Evolutionary conservation across 768 basidiomycete species (phyloP).

Genomic region (Boletus fagicola): DNA sequence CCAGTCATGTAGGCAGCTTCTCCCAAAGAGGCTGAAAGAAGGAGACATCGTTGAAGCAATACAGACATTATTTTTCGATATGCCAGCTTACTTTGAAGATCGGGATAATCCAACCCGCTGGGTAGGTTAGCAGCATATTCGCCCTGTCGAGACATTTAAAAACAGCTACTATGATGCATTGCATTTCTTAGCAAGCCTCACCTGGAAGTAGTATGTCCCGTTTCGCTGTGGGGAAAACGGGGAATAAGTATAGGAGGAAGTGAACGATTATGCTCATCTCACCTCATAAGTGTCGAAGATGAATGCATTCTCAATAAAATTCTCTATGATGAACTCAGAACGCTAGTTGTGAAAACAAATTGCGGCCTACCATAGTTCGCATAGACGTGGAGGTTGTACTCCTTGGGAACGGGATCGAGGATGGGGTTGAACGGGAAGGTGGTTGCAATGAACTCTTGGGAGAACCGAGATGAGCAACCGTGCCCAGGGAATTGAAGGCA

Average conservation of each 20-base stretch:
- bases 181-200: not conserved
- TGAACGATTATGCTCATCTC: not conserved
- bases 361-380: constrained; percentile 38
- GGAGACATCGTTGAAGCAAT: not conserved
- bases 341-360: too few relatives aligned
- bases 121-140: constrained; percentile 56
- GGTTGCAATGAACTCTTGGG: constrained; percentile 55
- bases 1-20: constrained; percentile 72
- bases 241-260: not conserved
- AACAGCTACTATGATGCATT: too few relatives aligned
- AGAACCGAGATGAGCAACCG: constrained; percentile 6
- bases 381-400: constrained; percentile 58
- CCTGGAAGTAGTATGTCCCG: constrained; percentile 54
- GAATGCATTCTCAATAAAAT: constrained; percentile 47
- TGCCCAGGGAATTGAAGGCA: constrained; percentile 10
- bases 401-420: constrained; percentile 46
- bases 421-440: constrained; percentile 41
- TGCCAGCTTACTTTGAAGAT: constrained; percentile 44
- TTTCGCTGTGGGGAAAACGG: constrained; percentile 40
- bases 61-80: not conserved
- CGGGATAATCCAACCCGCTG: constrained; percentile 50
- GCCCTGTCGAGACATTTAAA: constrained; percentile 30
- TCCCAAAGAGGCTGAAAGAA: constrained; percentile 40
- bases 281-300: constrained; percentile 46
- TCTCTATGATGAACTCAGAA: constrained; percentile 19